These are phyloP conservation scores for Leccinum olivaceopallidum DNA, from an alignment of 768 basidiomycete species.

Conservation along the genomic window DNA sequence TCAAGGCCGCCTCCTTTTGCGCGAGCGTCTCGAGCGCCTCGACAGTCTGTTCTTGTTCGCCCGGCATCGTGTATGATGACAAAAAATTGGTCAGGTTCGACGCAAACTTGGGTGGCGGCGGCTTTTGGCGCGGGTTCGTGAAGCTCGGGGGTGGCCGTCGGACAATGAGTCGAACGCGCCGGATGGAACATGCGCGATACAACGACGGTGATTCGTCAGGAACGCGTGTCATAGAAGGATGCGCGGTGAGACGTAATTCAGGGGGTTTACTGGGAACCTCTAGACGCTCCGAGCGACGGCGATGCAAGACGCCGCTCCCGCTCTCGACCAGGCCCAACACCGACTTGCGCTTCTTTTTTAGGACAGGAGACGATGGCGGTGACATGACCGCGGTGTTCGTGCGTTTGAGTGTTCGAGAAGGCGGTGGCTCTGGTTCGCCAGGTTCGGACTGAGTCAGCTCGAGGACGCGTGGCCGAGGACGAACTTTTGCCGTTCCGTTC, in stretches of 20 bases:
- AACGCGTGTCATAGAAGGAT: background rate
- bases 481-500: conserved; percentile 14
- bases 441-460: conserved; percentile 5
- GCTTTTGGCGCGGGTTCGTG: conserved; percentile 69
- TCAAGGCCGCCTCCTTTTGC: too few relatives aligned
- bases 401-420: conserved; percentile 27
- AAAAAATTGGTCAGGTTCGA: conserved; percentile 59
- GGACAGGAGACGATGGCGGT: conserved; percentile 20
- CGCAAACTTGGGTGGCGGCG: conserved; percentile 49
- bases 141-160: conserved; percentile 58
- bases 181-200: conserved; percentile 38
- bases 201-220: conserved; percentile 2
- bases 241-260: background rate
- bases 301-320: conserved; percentile 1
- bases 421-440: conserved; percentile 10
- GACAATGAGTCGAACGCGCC: conserved; percentile 66
- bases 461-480: conserved; percentile 9
- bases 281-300: conserved; percentile 23
- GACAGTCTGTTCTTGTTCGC: conserved; percentile 48
- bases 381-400: conserved; percentile 22
- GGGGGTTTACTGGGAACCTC: conserved; percentile 17
- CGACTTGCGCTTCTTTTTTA: conserved; percentile 31
- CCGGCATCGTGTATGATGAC: conserved; percentile 57
- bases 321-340: conserved; percentile 5
- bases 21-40: conserved; percentile 14